Percentiles rank a stretch among this genome's conserved stretches.
phyloP scores from a whole-genome alignment of 768 basidiomycete species.

The Boletus rubroflammeus region DNA sequence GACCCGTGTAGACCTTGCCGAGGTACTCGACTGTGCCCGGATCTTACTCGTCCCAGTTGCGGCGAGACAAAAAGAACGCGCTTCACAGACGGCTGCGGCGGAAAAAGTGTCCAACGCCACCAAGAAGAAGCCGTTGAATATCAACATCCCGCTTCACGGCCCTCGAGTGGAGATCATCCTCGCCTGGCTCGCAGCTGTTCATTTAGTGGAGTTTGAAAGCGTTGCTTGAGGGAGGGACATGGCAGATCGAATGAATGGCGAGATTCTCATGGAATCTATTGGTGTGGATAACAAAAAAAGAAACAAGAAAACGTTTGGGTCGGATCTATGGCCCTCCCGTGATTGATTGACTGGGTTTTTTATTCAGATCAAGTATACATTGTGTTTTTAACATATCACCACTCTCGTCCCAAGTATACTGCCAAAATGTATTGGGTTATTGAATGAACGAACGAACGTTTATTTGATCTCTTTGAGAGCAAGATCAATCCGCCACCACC shows the following conservation, averaged over 20 bases:
- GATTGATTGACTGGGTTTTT: background rate
- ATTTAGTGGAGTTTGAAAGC: slow-evolving; percentile 67
- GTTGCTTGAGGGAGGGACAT: slow-evolving; percentile 15
- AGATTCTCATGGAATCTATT: slow-evolving; percentile 18
- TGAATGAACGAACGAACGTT: slow-evolving; percentile 4
- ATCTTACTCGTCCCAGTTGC: slow-evolving; percentile 71
- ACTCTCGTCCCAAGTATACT: background rate
- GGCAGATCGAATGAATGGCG: background rate
- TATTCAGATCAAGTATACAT: slow-evolving; percentile 1
- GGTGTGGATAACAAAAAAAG: background rate
- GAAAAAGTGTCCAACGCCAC: slow-evolving; percentile 39
- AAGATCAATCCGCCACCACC: slow-evolving; percentile 15
- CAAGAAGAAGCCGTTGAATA: slow-evolving; percentile 60
- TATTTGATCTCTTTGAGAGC: background rate
- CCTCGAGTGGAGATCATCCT: slow-evolving; percentile 82
- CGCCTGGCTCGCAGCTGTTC: slow-evolving; percentile 82
- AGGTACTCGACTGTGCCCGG: slow-evolving; percentile 63
- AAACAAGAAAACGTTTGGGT: background rate
- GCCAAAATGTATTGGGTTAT: background rate
- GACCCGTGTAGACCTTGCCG: slow-evolving; percentile 40
- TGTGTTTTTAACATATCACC: background rate
- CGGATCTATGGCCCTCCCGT: background rate
- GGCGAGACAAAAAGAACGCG: slow-evolving; percentile 58
- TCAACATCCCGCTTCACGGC: slow-evolving; percentile 82
- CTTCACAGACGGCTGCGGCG: slow-evolving; percentile 45